A percentile compares a stretch with the other conserved stretches of the same genome.
Conservation (phyloP, 495 filamentous ascomycete genomes). For the Hypoxylon crocopeplum region DNA sequence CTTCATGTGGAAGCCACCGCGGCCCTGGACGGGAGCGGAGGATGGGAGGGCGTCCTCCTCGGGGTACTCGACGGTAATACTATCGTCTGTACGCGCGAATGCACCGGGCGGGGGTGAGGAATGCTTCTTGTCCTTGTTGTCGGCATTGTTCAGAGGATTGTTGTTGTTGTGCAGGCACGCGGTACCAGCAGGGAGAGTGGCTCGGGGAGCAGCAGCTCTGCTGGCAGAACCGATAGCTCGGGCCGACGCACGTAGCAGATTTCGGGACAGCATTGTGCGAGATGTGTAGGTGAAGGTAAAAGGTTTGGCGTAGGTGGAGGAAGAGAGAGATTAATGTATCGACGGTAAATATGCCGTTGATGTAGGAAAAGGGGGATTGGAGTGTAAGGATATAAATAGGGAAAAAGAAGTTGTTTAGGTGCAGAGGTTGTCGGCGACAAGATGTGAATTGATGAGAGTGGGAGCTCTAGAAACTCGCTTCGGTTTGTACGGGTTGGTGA, state of each 20-base stretch:
- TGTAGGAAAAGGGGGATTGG: not conserved
- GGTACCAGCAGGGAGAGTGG: slow-evolving; percentile 22
- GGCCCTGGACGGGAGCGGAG: slow-evolving; percentile 70
- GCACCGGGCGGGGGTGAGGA: slow-evolving; percentile 44
- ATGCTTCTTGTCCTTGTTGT: slow-evolving; percentile 39
- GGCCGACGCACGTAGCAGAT: slow-evolving; percentile 28
- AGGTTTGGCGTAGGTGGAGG: not conserved
- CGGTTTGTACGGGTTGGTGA: slow-evolving; percentile 18
- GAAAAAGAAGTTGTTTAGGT: slow-evolving; percentile 1
- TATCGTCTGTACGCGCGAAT: slow-evolving; percentile 80
- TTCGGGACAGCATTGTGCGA: slow-evolving; percentile 30
- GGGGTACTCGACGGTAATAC: slow-evolving; percentile 77
- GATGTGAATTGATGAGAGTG: not conserved
- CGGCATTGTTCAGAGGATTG: slow-evolving; percentile 34
- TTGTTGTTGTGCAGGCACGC: slow-evolving; percentile 39
- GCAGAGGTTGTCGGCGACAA: slow-evolving; percentile 1
- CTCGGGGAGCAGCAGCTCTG: slow-evolving; percentile 26
- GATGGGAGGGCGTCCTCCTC: slow-evolving; percentile 70
- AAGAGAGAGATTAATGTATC: slow-evolving; percentile 2
- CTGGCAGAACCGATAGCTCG: slow-evolving; percentile 24
- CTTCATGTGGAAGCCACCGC: slow-evolving; percentile 63
- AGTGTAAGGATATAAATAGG: not conserved
- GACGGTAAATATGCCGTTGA: not conserved
- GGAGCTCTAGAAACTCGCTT: slow-evolving; percentile 15
- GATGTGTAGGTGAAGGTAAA: slow-evolving; percentile 10